Evolutionary conservation across 2,329 filamentous ascomycete genomes (phyloP).

Genomic region (Arthrobotrys conoides): DNA sequence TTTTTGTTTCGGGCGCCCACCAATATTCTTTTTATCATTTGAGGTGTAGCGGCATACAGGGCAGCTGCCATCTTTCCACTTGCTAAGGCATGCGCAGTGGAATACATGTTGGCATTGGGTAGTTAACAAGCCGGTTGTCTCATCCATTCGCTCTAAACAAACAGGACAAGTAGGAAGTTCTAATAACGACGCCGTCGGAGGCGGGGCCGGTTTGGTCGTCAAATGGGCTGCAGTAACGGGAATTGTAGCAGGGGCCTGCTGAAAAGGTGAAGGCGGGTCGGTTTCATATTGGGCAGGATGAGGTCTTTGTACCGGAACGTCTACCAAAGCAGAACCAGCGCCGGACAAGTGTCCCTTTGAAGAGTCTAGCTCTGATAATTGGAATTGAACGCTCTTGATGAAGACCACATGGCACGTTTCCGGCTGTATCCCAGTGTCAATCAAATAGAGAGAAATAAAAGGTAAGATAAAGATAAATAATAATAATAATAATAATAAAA

Average conservation of each 20-base stretch:
- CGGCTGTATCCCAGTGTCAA: constrained; percentile 79
- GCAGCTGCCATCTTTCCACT: constrained; percentile 94
- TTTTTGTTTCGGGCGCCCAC: constrained; percentile 75
- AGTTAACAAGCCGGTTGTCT: constrained; percentile 92
- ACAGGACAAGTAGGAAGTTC: constrained; percentile 97
- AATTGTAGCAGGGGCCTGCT: constrained; percentile 60
- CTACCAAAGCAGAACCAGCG: constrained; percentile 50
- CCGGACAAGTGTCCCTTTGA: constrained; percentile 74
- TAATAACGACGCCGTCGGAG: constrained; percentile 85
- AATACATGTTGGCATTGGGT: constrained; percentile 98
- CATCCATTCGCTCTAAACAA: constrained; percentile 97
- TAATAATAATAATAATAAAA: neutral
- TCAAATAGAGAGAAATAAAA: no score
- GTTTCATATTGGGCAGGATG: constrained; percentile 64
- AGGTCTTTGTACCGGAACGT: neutral
- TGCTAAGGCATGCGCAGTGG: constrained; percentile 94
- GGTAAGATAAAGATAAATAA: no score
- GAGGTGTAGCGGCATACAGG: constrained; percentile 91
- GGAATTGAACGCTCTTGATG: constrained; percentile 73
- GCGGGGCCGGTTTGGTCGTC: constrained; percentile 75
- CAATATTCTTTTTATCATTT: constrained; percentile 91
- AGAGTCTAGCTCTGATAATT: constrained; percentile 70
- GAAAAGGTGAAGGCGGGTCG: constrained; percentile 65
- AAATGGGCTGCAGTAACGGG: constrained; percentile 67
- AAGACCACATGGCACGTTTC: constrained; percentile 96